These are phyloP conservation scores for Trichophyton verrucosum DNA, from an alignment of 2,329 filamentous ascomycete genomes.

Conservation along the genomic window DNA sequence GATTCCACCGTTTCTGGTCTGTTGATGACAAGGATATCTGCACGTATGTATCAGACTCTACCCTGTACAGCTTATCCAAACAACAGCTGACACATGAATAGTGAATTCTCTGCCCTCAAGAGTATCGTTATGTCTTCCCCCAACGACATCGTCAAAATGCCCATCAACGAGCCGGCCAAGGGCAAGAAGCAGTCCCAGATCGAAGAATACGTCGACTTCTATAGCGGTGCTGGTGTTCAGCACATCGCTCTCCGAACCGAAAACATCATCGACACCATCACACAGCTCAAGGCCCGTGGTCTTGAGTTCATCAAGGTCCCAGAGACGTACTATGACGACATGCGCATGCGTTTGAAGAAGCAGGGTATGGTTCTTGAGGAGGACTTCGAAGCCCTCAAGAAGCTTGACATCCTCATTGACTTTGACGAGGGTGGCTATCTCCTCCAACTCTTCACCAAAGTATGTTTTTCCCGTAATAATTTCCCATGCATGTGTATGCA, in stretches of 20 bases:
- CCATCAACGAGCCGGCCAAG: conserved; percentile 87
- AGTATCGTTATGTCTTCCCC: conserved; percentile 81
- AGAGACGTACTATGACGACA: conserved; percentile 67
- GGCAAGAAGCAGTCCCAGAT: conserved; percentile 91
- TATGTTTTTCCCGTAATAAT: conserved; percentile 15
- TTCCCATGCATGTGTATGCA: not conserved
- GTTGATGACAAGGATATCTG: conserved; percentile 88
- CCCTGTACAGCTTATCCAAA: not conserved
- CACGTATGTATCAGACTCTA: conserved; percentile 35
- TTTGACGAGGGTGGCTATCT: conserved; percentile 89
- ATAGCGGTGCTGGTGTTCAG: conserved; percentile 79
- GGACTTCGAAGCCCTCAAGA: conserved; percentile 73
- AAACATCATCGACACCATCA: conserved; percentile 67
- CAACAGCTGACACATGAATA: conserved; percentile 1
- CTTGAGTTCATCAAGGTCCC: conserved; percentile 91
- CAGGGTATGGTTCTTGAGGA: conserved; percentile 53
- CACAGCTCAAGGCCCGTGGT: conserved; percentile 68
- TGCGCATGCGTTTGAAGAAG: conserved; percentile 59
- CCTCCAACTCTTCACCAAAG: conserved; percentile 60
- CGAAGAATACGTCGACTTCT: conserved; percentile 85
- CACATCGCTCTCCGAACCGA: conserved; percentile 78
- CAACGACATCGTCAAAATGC: conserved; percentile 88
- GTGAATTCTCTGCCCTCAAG: conserved; percentile 75
- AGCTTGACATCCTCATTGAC: conserved; percentile 80
- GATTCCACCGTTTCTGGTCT: conserved; percentile 95